Conservation (phyloP, 495 filamentous ascomycete genomes). For the Penicillium paxilli region DNA sequence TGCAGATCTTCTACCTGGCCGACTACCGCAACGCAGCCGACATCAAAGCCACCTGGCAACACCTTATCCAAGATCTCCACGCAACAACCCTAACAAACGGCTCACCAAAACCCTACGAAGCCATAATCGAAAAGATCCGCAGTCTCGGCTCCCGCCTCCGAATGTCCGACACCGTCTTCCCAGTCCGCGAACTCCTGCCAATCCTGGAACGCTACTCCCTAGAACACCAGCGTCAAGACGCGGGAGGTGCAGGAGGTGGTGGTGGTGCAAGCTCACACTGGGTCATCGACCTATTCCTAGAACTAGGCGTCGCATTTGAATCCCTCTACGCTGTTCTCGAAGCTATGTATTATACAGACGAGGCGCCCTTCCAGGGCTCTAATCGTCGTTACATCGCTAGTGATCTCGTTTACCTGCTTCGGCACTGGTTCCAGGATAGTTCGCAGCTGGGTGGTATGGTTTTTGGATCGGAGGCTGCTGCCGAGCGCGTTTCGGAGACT, state of each 20-base stretch:
- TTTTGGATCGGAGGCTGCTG: constrained; percentile 54
- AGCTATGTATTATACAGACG: constrained; percentile 77
- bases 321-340: constrained; percentile 76
- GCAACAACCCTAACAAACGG: constrained; percentile 54
- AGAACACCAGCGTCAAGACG: constrained; percentile 65
- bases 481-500: constrained; percentile 45
- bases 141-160: constrained; percentile 76
- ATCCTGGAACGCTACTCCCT: constrained; percentile 77
- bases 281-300: constrained; percentile 79
- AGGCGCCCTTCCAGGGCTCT: constrained; percentile 74
- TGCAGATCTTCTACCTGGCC: constrained; percentile 84
- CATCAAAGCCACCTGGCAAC: constrained; percentile 81
- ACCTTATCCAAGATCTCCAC: constrained; percentile 71
- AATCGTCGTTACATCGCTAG: constrained; percentile 59
- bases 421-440: constrained; percentile 64
- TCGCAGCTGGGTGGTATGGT: constrained; percentile 52
- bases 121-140: constrained; percentile 70
- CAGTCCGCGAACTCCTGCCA: constrained; percentile 61
- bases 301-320: constrained; percentile 73
- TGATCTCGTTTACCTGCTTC: constrained; percentile 62
- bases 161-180: constrained; percentile 78
- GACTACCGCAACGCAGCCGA: constrained; percentile 83
- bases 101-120: constrained; percentile 72
- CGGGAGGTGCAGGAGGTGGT: too few species aligned
- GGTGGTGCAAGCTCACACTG: constrained; percentile 72